Evolutionary conservation across 2,329 filamentous ascomycete genomes (phyloP).

Genomic region (Thelonectria rubi): DNA sequence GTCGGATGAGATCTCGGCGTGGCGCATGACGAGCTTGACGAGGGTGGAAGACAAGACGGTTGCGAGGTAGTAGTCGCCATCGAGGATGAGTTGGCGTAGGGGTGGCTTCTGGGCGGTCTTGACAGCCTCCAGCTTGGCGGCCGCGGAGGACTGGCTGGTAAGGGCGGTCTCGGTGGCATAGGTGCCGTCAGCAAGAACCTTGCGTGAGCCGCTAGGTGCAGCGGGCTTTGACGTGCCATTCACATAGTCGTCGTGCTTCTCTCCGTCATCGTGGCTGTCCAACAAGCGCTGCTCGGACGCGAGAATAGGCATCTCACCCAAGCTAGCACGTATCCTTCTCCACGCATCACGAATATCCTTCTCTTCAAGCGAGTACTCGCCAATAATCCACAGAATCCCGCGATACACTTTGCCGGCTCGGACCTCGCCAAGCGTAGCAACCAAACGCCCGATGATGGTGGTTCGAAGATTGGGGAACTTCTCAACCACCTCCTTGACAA

Average conservation of each 20-base stretch:
- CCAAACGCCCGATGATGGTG: conserved; percentile 87
- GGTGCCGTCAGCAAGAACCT: conserved; percentile 94
- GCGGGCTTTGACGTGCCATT: conserved; percentile 83
- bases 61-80: conserved; percentile 96
- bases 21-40: conserved; percentile 97
- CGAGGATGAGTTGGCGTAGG: conserved; percentile 90
- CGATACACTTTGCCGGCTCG: conserved; percentile 97
- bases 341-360: conserved; percentile 95
- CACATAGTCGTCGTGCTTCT: conserved; percentile 71
- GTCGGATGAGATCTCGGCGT: conserved; percentile 91
- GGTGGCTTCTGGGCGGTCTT: conserved; percentile 98
- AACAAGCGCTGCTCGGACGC: conserved; percentile 92
- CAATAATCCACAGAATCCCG: conserved; percentile 96
- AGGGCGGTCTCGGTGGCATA: conserved; percentile 97
- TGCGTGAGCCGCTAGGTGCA: conserved; percentile 83
- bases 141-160: conserved; percentile 88
- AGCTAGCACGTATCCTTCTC: conserved; percentile 92
- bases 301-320: conserved; percentile 96
- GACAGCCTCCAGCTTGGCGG: conserved; percentile 92
- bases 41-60: conserved; percentile 95
- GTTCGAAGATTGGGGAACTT: conserved; percentile 92
- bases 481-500: conserved; percentile 98
- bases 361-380: conserved; percentile 94
- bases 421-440: conserved; percentile 91
- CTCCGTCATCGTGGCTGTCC: conserved; percentile 81